Base-by-base conservation (phyloP, 768 basidiomycete species). In the Tephrocybe sp. region DNA sequence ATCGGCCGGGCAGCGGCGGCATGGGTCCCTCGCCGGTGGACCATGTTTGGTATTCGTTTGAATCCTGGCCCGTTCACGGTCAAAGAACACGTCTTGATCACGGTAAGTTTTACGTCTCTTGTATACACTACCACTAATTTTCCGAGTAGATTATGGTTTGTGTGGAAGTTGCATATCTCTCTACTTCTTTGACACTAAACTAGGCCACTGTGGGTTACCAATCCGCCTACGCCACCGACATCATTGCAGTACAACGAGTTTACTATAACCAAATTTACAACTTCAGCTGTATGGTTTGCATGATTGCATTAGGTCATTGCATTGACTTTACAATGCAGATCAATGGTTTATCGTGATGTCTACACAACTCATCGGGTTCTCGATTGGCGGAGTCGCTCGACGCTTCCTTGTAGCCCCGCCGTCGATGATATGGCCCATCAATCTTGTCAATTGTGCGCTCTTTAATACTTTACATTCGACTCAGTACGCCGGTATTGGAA, bases 381-480 rank as follows among this genome's bases (percentile, higher is more conserved):
- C 86, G 4, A 80, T 89, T 41, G 88, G 88, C 38, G 88, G 89
- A 12, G 68, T 88, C 32, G 77, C 79, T 3, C 78, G 84, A 8
- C 81, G 86, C 14, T 90, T 90, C 75, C 77, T 90, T 9, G 88
- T 90, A 2, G 74, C 77, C 8, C 88, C 88, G 2, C 81, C 74
- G 0, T 73, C 73, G 4, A 77, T 75, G 74, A 77, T 89, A 59
- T 89, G 88, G 87, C 88, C 88, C 0, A 67, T 74, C 10, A 84
- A 85, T 40, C 77, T 89, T 17, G 85, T 88, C 26, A 80, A 79
- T 20, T 88, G 87, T 57, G 85, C 88, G 2, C 63, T 77, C 2
- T 88, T 90, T 69, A 90, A 90, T 58, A 90, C 88, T 1, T 73
- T 90, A 0, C 88, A 90, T 68, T 83, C 83, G 0, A 79, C 83